These are phyloP conservation scores for Tylopilus sp. DNA, from an alignment of 768 basidiomycete genomes.

Conservation along the genomic window DNA sequence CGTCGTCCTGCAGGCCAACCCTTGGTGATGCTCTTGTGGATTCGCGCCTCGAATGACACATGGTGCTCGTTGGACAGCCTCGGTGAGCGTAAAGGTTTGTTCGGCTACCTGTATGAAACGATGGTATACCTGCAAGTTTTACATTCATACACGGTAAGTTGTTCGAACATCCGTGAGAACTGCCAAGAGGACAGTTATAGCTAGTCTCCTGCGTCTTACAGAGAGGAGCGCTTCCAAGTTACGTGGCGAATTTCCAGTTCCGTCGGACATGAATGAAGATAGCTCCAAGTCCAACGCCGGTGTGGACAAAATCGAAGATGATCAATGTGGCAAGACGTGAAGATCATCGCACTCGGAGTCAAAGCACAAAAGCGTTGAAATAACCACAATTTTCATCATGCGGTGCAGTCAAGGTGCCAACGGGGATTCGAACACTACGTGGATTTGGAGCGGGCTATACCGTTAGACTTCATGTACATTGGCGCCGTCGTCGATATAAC, in stretches of 20 bases:
- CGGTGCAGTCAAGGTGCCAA: not conserved
- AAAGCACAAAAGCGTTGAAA: too few species aligned
- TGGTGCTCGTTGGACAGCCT: not conserved
- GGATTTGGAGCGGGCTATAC: constrained; percentile 3
- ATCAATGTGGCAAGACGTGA: constrained; percentile 13
- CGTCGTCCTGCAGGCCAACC: constrained; percentile 20
- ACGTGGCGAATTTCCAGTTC: not conserved
- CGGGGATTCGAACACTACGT: not conserved
- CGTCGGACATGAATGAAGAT: constrained; percentile 24
- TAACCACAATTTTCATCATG: too few species aligned
- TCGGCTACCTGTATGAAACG: not conserved
- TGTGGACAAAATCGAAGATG: constrained; percentile 7
- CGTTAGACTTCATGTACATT: constrained; percentile 20
- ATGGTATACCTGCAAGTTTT: not conserved
- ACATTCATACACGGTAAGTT: not conserved
- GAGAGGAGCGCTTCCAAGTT: not conserved
- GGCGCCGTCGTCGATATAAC: constrained; percentile 2
- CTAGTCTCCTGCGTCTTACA: not conserved
- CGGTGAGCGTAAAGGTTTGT: not conserved
- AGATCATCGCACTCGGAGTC: constrained; percentile 15
- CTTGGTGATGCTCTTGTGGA: constrained; percentile 8
- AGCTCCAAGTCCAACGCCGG: constrained; percentile 1
- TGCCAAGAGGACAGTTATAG: not conserved
- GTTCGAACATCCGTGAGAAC: not conserved
- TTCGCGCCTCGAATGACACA: constrained; percentile 9